Conservation (phyloP, 2,329 filamentous ascomycete genomes). For the Botrytis galanthina region DNA sequence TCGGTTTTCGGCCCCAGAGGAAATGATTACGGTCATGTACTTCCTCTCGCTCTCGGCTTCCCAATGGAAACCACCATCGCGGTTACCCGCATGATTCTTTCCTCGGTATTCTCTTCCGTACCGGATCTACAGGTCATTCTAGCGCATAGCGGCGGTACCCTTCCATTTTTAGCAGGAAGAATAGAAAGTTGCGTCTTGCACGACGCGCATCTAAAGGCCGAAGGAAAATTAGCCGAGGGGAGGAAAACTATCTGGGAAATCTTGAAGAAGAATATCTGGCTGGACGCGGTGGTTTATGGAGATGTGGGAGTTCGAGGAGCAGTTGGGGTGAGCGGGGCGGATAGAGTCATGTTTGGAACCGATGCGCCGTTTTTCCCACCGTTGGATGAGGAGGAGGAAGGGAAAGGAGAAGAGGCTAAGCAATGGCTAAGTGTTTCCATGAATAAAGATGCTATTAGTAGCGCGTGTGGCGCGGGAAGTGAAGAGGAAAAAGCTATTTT, state of each 20-base stretch:
- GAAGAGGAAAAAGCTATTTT: slow-evolving; percentile 52
- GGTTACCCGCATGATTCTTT: slow-evolving; percentile 81
- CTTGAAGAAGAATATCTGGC: slow-evolving; percentile 72
- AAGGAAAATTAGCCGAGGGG: slow-evolving; percentile 52
- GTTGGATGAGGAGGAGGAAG: slow-evolving; percentile 54
- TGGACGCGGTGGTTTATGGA: slow-evolving; percentile 84
- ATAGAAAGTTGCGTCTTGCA: slow-evolving; percentile 86
- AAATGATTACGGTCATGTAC: slow-evolving; percentile 77
- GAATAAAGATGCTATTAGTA: slow-evolving; percentile 55
- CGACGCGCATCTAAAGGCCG: slow-evolving; percentile 69
- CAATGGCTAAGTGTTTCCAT: slow-evolving; percentile 69
- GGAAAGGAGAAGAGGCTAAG: slow-evolving; percentile 43
- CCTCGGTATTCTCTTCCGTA: slow-evolving; percentile 78
- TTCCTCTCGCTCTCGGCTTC: slow-evolving; percentile 82
- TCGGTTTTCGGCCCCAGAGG: slow-evolving; percentile 74
- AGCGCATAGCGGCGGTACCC: slow-evolving; percentile 83
- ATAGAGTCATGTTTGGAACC: slow-evolving; percentile 76
- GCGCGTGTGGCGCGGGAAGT: slow-evolving; percentile 48
- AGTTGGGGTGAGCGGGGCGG: slow-evolving; percentile 63
- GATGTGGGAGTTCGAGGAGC: slow-evolving; percentile 71
- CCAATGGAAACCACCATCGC: slow-evolving; percentile 92
- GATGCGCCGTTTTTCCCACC: slow-evolving; percentile 87
- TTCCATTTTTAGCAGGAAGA: slow-evolving; percentile 83
- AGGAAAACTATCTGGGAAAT: slow-evolving; percentile 62
- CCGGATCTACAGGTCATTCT: slow-evolving; percentile 69